Base-by-base conservation (phyloP, 2,329 filamentous ascomycete species). In the Cladophialophora exuberans region DNA sequence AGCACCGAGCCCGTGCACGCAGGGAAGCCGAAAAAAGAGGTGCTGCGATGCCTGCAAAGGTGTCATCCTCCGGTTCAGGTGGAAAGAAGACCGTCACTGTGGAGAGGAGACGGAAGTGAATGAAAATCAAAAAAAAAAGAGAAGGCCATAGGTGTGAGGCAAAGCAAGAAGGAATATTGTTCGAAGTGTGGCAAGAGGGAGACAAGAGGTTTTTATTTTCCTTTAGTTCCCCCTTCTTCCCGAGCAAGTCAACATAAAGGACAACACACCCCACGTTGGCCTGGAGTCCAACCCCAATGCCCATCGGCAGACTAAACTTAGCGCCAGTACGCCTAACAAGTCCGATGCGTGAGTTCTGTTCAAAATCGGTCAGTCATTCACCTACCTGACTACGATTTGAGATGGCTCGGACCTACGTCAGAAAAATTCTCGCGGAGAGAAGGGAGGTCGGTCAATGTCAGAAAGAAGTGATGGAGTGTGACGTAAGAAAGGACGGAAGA, bases 101-200 rank as follows among this genome's bases (percentile, higher is more conserved):
- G 7, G 56, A 59, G 38, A 59, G 50, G 52, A 55, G 56, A 41
- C 47, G 52, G 42, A 56, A 39, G 49, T 55, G 43, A 38, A 33
- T 42, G 47, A 48, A n/a, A n/a, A 6, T 3, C 10, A n/a, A n/a
- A n/a, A 39, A 10, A 18, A 45, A 20, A 2, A 23, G 18, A 22
- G 18, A n/a, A 26, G 20, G 33, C 20, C 4, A 38, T 28, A 17
- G 39, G 22, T 26, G 31, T 22, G 33, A 28, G 46, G 26, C 30
- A 33, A 25, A 22, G 39, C 9, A 26, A 20, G 45, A 18, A 22
- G 39, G 41, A 35, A 42, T 25, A 31, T 31, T 36, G 25, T 28
- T 28, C 23, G 33, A 36, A 31, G 36, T 48, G 52, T 51, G 45
- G n/a, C n/a, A n/a, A n/a, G n/a, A n/a, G n/a, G 33, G 46, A 51